Evolutionary conservation across 1,284 basidiomycete species (phyloP).

Genomic region (Ceraceosorus guamensis): DNA sequence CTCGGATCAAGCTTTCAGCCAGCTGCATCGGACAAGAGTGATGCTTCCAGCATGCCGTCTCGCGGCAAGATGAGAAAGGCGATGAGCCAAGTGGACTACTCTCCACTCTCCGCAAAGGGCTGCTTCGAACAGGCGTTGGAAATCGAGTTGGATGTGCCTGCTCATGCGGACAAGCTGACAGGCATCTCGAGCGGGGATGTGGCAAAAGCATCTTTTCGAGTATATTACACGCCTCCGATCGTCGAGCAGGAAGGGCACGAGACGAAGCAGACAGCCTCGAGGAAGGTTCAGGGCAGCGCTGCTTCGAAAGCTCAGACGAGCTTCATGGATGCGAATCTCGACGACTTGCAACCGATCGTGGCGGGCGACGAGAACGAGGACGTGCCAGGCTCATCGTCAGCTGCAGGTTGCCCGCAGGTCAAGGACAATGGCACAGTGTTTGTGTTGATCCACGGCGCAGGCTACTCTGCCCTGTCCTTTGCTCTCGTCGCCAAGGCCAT

Average conservation of each 20-base stretch:
- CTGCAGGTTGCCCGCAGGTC: constrained; percentile 9
- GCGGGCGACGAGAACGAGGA: constrained; percentile 49
- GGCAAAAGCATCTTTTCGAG: constrained; percentile 47
- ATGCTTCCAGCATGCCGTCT: neutral
- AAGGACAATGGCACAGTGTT: constrained; percentile 63
- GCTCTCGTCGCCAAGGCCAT: constrained; percentile 79
- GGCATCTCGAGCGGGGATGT: neutral
- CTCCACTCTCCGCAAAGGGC: constrained; percentile 31
- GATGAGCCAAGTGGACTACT: constrained; percentile 53
- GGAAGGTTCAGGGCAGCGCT: too few relatives aligned
- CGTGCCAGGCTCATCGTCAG: too few relatives aligned
- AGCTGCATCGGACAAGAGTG: too few relatives aligned
- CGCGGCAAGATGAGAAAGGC: neutral
- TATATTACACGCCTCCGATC: constrained; percentile 45
- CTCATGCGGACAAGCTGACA: neutral
- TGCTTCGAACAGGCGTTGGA: constrained; percentile 43
- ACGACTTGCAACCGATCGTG: too few relatives aligned
- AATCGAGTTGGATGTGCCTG: constrained; percentile 25
- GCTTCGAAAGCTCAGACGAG: neutral
- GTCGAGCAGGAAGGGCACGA: constrained; percentile 4
- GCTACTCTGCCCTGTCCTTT: constrained; percentile 79
- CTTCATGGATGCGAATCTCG: neutral
- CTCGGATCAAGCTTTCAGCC: too few relatives aligned
- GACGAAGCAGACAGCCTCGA: too few relatives aligned
- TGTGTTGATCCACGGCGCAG: constrained; percentile 89